A percentile compares a stretch with the other conserved stretches of the same genome.
These are phyloP conservation scores for Panaeolus papilionaceus DNA, from an alignment of 768 basidiomycete species.

Conservation along the genomic window DNA sequence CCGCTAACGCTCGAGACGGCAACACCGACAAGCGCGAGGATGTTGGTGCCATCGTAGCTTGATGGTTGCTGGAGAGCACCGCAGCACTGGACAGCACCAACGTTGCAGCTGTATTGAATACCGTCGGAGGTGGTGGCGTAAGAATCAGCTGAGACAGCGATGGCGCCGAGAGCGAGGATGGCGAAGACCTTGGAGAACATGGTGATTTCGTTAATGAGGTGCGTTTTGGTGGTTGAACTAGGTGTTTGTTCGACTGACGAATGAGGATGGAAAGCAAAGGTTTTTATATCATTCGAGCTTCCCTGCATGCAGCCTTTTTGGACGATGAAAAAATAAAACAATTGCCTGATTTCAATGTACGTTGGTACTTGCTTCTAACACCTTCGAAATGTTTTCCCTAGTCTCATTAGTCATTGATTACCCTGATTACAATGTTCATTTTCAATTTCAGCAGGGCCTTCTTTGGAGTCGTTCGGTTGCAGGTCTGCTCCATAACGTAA, in stretches of 20 bases:
- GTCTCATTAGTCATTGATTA: background rate
- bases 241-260: background rate
- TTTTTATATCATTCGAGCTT: background rate
- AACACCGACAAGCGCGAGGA: background rate
- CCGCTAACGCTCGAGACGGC: background rate
- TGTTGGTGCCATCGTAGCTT: background rate
- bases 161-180: background rate
- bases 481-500: background rate
- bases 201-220: background rate
- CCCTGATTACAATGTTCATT: background rate
- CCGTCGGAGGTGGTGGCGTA: background rate
- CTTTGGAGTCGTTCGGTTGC: background rate
- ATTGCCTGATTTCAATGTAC: background rate
- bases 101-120: background rate
- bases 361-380: background rate
- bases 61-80: background rate
- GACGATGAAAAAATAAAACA: background rate
- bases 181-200: slow-evolving; percentile 6
- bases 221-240: background rate
- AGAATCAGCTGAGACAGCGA: background rate
- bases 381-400: background rate
- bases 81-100: background rate
- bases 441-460: background rate
- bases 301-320: background rate
- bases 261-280: background rate